These are phyloP conservation scores for Ophiocordyceps polyrhachis-furcata DNA, from an alignment of 2,329 filamentous ascomycete genomes.

Conservation along the genomic window DNA sequence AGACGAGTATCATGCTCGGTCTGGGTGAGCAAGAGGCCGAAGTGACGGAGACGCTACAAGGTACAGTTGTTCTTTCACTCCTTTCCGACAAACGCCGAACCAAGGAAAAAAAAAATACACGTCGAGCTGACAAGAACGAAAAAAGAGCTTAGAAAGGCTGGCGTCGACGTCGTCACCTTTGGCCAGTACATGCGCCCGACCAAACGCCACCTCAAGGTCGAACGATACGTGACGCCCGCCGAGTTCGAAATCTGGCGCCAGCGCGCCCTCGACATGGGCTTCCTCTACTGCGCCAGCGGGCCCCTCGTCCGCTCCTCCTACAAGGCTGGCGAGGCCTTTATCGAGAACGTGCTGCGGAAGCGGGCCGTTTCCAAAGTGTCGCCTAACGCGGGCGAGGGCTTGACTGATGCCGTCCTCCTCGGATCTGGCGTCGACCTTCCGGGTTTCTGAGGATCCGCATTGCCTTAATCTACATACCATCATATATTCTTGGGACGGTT, in stretches of 20 bases:
- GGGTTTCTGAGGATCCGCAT: too few species aligned
- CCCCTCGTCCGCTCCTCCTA: conserved; percentile 88
- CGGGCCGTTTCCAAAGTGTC: conserved; percentile 28
- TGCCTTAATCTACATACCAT: too few species aligned
- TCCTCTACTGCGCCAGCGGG: conserved; percentile 88
- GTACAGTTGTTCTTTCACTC: too few species aligned
- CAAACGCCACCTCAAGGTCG: conserved; percentile 92
- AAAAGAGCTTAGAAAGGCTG: conserved; percentile 53
- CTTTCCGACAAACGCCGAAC: too few species aligned
- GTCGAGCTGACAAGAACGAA: too few species aligned
- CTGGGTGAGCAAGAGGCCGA: conserved; percentile 83
- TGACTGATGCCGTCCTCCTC: conserved; percentile 21
- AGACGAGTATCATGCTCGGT: conserved; percentile 94
- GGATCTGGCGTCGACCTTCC: conserved; percentile 2
- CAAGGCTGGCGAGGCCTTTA: conserved; percentile 96
- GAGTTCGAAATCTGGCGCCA: conserved; percentile 84
- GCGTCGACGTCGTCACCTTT: conserved; percentile 92
- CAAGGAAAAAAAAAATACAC: too few species aligned
- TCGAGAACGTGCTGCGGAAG: conserved; percentile 93
- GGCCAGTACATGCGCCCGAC: conserved; percentile 99
- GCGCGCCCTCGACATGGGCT: conserved; percentile 82
- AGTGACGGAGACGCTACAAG: conserved; percentile 57
- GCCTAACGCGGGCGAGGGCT: conserved; percentile 8
- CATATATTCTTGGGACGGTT: too few species aligned
- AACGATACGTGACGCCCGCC: conserved; percentile 83